Conservation (phyloP, 345 rosid species). For the Salix dunnii region DNA sequence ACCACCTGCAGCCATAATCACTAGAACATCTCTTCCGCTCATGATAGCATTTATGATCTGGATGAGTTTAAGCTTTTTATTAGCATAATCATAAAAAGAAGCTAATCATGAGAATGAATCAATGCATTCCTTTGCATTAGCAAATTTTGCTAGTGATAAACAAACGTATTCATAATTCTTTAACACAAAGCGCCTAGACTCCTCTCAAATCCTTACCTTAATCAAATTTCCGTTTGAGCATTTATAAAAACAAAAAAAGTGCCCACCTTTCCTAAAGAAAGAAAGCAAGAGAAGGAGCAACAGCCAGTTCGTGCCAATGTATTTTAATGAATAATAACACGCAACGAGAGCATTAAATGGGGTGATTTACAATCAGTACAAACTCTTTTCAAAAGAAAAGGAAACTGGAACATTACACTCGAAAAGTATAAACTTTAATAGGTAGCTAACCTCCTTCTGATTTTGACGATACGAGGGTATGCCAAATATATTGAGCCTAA, state of each 20-base stretch:
- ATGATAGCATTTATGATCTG: conserved; percentile 85
- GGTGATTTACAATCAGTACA: neutral
- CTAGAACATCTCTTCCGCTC: conserved; percentile 80
- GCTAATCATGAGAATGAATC: neutral
- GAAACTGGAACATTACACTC: neutral
- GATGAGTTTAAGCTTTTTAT: neutral
- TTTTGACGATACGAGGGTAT: conserved; percentile 74
- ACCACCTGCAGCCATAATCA: conserved; percentile 98
- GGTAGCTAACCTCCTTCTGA: conserved; percentile 65
- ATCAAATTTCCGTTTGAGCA: too few species aligned
- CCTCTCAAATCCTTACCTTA: too few species aligned
- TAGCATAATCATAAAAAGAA: conserved; percentile 1
- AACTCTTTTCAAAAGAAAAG: neutral
- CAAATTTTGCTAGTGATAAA: neutral
- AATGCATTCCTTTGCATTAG: neutral
- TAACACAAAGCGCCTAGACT: too few species aligned
- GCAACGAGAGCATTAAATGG: neutral
- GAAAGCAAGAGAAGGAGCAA: neutral
- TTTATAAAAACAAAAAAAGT: too few species aligned
- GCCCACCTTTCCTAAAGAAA: neutral
- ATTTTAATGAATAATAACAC: neutral
- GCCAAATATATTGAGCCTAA: conserved; percentile 75
- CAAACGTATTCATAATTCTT: neutral
- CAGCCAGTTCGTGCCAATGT: neutral
- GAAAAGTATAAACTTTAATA: neutral